These are phyloP conservation scores for Funneliformis geosporum DNA, from an alignment of 192 early-diverging fungal genomes.

Conservation along the genomic window DNA sequence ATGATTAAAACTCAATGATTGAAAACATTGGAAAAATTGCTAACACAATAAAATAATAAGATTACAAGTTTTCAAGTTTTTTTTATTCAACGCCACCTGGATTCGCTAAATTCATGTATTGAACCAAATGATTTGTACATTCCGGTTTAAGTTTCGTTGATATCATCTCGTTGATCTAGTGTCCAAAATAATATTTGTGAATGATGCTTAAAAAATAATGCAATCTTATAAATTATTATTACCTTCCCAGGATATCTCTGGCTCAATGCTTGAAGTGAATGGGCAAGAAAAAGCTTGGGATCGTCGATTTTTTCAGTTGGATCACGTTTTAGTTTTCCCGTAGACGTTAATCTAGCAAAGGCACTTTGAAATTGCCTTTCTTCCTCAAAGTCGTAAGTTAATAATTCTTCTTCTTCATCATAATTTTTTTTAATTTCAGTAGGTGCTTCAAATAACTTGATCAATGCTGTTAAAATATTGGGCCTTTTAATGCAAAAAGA, in stretches of 20 bases:
- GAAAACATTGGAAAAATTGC: too few relatives aligned
- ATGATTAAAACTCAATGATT: too few relatives aligned
- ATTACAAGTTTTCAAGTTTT: too few relatives aligned
- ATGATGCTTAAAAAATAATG: too few relatives aligned
- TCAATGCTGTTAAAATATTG: conserved; percentile 48
- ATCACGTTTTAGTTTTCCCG: conserved; percentile 64
- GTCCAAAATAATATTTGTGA: not conserved
- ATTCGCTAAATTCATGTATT: conserved; percentile 13
- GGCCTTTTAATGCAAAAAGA: conserved; percentile 44
- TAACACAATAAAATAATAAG: too few relatives aligned
- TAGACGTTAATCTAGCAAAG: conserved; percentile 76
- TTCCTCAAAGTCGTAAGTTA: conserved; percentile 73
- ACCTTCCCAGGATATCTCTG: conserved; percentile 42
- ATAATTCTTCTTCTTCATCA: conserved; percentile 52
- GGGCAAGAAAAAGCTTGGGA: conserved; percentile 51
- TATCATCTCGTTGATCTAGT: conserved; percentile 13
- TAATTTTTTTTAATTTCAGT: conserved; percentile 50
- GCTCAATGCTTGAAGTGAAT: conserved; percentile 51
- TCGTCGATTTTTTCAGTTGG: conserved; percentile 59
- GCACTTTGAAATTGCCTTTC: conserved; percentile 82
- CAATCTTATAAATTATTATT: not conserved
- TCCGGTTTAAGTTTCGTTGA: not conserved
- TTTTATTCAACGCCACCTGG: not conserved
- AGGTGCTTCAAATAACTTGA: conserved; percentile 63
- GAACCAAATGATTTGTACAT: conserved; percentile 9